Conservation (phyloP, 169 alveolate genomes). For the Cystoisospora suis region DNA sequence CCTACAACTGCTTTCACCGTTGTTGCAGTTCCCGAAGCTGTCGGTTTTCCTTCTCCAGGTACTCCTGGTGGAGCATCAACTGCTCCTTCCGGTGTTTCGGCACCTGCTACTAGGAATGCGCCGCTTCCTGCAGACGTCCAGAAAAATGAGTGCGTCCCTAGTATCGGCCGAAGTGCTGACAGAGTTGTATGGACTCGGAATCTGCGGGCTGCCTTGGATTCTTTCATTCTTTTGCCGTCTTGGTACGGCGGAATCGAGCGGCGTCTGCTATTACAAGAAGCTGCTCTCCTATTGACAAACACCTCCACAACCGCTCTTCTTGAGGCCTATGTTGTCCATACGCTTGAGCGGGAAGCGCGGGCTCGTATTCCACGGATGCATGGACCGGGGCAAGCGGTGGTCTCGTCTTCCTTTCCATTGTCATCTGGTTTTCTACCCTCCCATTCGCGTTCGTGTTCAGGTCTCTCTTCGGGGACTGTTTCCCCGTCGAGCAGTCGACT, state of each 20-base stretch:
- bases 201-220: neutral
- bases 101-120: too few relatives aligned
- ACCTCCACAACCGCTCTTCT: neutral
- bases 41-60: too few relatives aligned
- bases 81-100: too few relatives aligned
- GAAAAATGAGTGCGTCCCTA: too few relatives aligned
- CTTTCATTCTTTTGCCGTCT: neutral
- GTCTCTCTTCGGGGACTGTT: too few relatives aligned
- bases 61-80: too few relatives aligned
- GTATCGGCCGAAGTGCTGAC: too few relatives aligned
- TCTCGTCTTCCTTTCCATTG: neutral
- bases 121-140: too few relatives aligned
- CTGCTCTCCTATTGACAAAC: neutral
- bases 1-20: too few relatives aligned
- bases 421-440: neutral
- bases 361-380: constrained; percentile 7
- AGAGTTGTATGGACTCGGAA: neutral
- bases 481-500: too few relatives aligned
- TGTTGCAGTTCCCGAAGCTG: too few relatives aligned
- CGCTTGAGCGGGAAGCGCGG: neutral
- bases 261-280: constrained; percentile 11
- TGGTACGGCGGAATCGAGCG: constrained; percentile 23
- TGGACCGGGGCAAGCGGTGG: neutral
- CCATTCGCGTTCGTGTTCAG: too few relatives aligned
- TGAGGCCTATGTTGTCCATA: neutral